Percentiles rank a stretch among this genome's conserved stretches.
Evolutionary conservation across 306 rosid species (phyloP).

Genomic region (Dalbergia cultrata): DNA sequence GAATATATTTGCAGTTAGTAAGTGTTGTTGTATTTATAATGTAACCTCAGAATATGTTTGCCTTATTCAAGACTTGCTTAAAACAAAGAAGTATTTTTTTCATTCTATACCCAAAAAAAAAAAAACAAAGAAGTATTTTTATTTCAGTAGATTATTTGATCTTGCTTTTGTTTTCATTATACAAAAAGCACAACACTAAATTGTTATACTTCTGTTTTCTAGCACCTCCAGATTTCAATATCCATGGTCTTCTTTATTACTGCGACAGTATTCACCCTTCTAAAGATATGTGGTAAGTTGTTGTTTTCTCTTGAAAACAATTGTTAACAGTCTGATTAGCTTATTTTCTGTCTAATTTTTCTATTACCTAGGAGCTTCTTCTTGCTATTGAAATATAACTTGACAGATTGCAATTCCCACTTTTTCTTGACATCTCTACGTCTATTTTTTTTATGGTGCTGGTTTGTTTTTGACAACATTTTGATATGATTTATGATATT

Average conservation of each 20-base stretch:
- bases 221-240: conserved; percentile 99
- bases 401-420: not conserved
- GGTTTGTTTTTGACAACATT: conserved; percentile 14
- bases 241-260: conserved; percentile 97
- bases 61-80: conserved; percentile 13
- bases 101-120: no score
- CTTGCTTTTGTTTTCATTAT: conserved; percentile 19
- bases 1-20: no score
- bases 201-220: conserved; percentile 46
- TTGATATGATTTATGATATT: conserved; percentile 31
- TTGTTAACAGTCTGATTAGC: conserved; percentile 31
- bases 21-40: no score
- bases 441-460: conserved; percentile 10
- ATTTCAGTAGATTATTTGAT: conserved; percentile 22
- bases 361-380: conserved; percentile 33
- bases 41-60: not conserved
- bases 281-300: conserved; percentile 87
- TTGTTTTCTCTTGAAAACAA: conserved; percentile 30
- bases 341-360: not conserved
- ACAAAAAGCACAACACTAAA: conserved; percentile 41
- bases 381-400: not conserved
- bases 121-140: no score
- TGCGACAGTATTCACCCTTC: conserved; percentile 87
- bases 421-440: conserved; percentile 8
- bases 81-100: conserved; percentile 29